A percentile compares a stretch with the other conserved stretches of the same genome.
These are phyloP conservation scores for Lichtheimia hyalospora DNA, from an alignment of 371 early-diverging fungal species.

Conservation along the genomic window DNA sequence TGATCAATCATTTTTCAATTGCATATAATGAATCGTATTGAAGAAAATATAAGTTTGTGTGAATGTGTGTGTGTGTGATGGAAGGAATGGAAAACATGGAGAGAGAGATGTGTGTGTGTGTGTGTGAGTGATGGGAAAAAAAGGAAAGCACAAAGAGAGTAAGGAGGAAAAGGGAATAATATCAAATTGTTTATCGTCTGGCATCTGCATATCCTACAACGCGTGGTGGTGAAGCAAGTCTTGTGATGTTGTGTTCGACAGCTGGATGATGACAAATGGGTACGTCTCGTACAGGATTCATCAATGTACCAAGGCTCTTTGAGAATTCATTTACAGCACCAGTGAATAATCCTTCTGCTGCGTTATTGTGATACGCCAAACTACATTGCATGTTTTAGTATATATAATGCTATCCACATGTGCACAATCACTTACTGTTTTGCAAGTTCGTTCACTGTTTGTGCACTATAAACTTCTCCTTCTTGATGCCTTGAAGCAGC, in stretches of 20 bases:
- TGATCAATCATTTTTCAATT: too few species aligned
- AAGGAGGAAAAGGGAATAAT: slow-evolving; percentile 3
- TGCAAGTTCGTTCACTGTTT: slow-evolving; percentile 82
- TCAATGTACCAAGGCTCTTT: slow-evolving; percentile 67
- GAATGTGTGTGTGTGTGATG: not conserved
- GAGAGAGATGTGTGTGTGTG: not conserved
- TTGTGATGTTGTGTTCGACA: slow-evolving; percentile 24
- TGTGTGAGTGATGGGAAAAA: not conserved
- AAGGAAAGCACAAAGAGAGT: slow-evolving; percentile 1
- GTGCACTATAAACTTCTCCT: slow-evolving; percentile 74
- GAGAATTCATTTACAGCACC: slow-evolving; percentile 71
- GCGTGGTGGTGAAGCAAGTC: slow-evolving; percentile 28
- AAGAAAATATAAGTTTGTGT: not conserved
- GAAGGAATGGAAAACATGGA: not conserved
- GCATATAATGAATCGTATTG: too few species aligned
- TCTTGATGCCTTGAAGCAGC: slow-evolving; percentile 73
- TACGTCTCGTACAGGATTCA: slow-evolving; percentile 25
- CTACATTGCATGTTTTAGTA: slow-evolving; percentile 22
- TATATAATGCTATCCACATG: not conserved
- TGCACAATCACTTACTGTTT: slow-evolving; percentile 41
- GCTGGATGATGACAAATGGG: slow-evolving; percentile 29
- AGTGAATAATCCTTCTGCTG: slow-evolving; percentile 46
- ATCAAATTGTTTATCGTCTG: slow-evolving; percentile 13
- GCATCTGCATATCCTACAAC: slow-evolving; percentile 37
- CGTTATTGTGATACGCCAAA: slow-evolving; percentile 58